Conservation (phyloP, 495 filamentous ascomycete genomes). For the Aspergillus avenaceus region DNA sequence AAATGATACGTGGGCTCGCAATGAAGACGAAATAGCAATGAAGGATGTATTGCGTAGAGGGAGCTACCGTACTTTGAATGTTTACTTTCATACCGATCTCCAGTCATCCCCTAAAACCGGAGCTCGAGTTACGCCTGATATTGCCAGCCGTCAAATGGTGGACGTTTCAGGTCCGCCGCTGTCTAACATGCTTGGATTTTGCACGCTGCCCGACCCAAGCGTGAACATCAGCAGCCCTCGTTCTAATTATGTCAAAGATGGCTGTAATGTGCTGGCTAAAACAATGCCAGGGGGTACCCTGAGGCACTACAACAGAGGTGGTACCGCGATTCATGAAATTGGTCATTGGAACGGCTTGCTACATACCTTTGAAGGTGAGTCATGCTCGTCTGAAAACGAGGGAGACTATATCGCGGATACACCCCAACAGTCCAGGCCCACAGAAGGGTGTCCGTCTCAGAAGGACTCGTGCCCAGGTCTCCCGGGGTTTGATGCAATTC, state of each 20-base stretch:
- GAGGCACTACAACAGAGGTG: slow-evolving; percentile 43
- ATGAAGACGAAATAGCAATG: slow-evolving; percentile 55
- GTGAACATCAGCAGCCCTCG: slow-evolving; percentile 31
- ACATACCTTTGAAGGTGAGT: slow-evolving; percentile 52
- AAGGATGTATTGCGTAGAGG: slow-evolving; percentile 60
- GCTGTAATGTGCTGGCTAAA: slow-evolving; percentile 49
- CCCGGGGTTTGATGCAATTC: slow-evolving; percentile 45
- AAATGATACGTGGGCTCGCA: slow-evolving; percentile 65
- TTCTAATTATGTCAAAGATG: slow-evolving; percentile 43
- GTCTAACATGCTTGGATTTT: slow-evolving; percentile 44
- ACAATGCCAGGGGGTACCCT: slow-evolving; percentile 47
- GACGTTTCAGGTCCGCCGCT: slow-evolving; percentile 16
- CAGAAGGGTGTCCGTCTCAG: slow-evolving; percentile 43
- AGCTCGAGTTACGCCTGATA: slow-evolving; percentile 7
- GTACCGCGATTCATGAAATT: slow-evolving; percentile 52
- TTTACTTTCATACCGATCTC: slow-evolving; percentile 51
- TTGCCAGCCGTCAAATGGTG: slow-evolving; percentile 5
- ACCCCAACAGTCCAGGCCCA: slow-evolving; percentile 43
- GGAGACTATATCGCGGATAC: slow-evolving; percentile 54
- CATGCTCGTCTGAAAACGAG: slow-evolving; percentile 32
- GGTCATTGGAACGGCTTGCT: slow-evolving; percentile 58
- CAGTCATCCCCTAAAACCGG: slow-evolving; percentile 21
- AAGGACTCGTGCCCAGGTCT: slow-evolving; percentile 46
- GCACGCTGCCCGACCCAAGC: slow-evolving; percentile 41
- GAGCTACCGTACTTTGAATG: slow-evolving; percentile 44